Evolutionary conservation across 1,284 basidiomycete genomes (phyloP), one percentile per base, ranked within the genome.

Genomic region (Trichosporon sp.): DNA sequence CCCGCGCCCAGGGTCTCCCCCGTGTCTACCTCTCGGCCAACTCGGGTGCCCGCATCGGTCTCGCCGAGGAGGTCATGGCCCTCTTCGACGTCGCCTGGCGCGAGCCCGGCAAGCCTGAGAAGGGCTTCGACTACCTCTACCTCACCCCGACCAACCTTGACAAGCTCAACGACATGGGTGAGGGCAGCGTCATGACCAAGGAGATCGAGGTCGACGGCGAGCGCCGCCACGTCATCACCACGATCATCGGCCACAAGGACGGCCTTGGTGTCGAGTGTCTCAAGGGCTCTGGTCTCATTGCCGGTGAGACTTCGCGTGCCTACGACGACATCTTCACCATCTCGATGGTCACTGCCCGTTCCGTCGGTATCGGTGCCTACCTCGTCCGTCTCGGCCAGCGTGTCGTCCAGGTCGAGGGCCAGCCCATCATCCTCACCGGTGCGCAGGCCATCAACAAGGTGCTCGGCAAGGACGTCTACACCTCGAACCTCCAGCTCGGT

Each of bases 281-380:
- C 79, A 92, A 87, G 78, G 97, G 97, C 58, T 98, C 95, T 51
- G 97, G 97, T 84, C 89, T 99, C 76, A 99, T 99, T 79, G 97
- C 97, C 51, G 97, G 97, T 72, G 97, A 98, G 84, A 99, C 97
- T 0, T 97, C 95, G 62, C 90, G 97, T 56, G 97, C 97, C 0
- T 98, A 98, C 83, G 95, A 99, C 77, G 94, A 98, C 81, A 98
- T 99, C 82, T 99, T 99, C 87, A 99, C 97, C 65, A 95, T 98
- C 82, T 99, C 97, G 23, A 90, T 99, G 78, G 96, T 99, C 76
- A 98, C 95, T 56, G 97, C 95, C 75, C 93, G 97, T 68, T 98
- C 95, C 5, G 97, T 99, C 76, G 97, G 97, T 85, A 99, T 99
- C 77, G 97, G 97, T 80, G 97, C 97, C 44, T 99, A 99, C 84